Evolutionary conservation across 129 eudicot genomes (phyloP).

Genomic region (Lactuca sativa): DNA sequence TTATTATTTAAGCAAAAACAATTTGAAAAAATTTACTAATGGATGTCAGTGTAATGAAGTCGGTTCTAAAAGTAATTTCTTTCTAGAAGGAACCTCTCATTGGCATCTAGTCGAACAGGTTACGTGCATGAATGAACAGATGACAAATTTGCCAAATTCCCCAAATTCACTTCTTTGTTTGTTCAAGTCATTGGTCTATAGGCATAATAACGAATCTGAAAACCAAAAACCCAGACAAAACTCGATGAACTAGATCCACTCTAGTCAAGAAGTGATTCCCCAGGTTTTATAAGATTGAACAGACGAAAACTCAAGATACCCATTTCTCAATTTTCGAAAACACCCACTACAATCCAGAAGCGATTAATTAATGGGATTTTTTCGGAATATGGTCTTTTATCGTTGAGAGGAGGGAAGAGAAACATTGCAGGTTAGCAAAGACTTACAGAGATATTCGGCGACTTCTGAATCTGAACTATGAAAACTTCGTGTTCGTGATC

Average conservation of each 20-base stretch:
- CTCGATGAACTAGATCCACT: not conserved
- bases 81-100: conserved; percentile 10
- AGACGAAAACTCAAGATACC: conserved; percentile 9
- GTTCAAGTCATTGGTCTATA: too few species aligned
- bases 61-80: too few species aligned
- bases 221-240: too few species aligned
- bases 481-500: too few species aligned
- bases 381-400: not conserved
- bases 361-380: not conserved
- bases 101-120: conserved; percentile 27
- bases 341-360: not conserved
- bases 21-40: too few species aligned
- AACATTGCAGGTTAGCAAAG: too few species aligned
- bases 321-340: not conserved
- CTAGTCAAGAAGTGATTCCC: not conserved
- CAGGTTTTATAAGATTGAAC: conserved; percentile 11
- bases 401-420: too few species aligned
- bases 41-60: too few species aligned
- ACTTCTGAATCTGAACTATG: too few species aligned
- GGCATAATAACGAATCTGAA: not conserved
- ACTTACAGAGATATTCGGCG: too few species aligned
- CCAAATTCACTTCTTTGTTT: not conserved
- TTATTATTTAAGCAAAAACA: too few species aligned
- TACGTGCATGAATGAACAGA: not conserved
- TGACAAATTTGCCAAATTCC: not conserved